A percentile compares a stretch with the other conserved stretches of the same genome.
These are phyloP conservation scores for Debaryomyces hansenii DNA, from an alignment of 805 yeast genomes.

Conservation along the genomic window DNA sequence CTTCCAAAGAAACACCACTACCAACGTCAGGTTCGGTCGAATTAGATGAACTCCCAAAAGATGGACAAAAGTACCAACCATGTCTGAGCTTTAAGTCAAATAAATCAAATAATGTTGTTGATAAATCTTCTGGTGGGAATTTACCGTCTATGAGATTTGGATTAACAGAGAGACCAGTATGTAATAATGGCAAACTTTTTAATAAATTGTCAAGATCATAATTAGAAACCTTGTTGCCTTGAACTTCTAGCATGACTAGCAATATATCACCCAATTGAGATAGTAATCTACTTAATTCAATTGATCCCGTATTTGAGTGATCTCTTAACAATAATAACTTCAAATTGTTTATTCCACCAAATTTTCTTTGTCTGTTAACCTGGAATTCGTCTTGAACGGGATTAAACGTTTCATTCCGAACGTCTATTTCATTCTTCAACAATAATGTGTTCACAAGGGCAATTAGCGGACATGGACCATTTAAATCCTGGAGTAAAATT, in stretches of 20 bases:
- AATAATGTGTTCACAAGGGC: conserved; percentile 73
- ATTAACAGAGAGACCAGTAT: conserved; percentile 70
- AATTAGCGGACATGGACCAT: conserved; percentile 88
- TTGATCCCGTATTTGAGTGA: conserved; percentile 11
- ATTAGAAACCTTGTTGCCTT: conserved; percentile 7
- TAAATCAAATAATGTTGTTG: conserved; percentile 54
- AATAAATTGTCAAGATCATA: conserved; percentile 40
- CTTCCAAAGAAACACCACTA: conserved; percentile 8
- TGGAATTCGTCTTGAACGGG: not conserved
- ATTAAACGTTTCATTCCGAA: conserved; percentile 8
- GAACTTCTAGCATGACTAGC: conserved; percentile 13
- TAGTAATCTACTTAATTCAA: conserved; percentile 40
- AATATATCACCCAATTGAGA: conserved; percentile 50
- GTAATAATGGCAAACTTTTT: conserved; percentile 59
- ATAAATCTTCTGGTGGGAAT: conserved; percentile 51
- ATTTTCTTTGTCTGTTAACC: not conserved
- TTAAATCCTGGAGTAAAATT: conserved; percentile 71
- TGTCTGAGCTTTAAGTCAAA: conserved; percentile 68
- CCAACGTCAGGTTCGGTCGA: not conserved
- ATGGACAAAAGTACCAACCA: conserved; percentile 67
- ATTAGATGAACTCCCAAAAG: conserved; percentile 9
- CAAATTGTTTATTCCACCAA: conserved; percentile 16
- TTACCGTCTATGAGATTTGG: conserved; percentile 59
- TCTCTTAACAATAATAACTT: conserved; percentile 13
- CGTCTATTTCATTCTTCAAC: conserved; percentile 42